These are phyloP conservation scores for Helicocarpus griseus DNA, from an alignment of 2,329 filamentous ascomycete genomes.

Conservation along the genomic window DNA sequence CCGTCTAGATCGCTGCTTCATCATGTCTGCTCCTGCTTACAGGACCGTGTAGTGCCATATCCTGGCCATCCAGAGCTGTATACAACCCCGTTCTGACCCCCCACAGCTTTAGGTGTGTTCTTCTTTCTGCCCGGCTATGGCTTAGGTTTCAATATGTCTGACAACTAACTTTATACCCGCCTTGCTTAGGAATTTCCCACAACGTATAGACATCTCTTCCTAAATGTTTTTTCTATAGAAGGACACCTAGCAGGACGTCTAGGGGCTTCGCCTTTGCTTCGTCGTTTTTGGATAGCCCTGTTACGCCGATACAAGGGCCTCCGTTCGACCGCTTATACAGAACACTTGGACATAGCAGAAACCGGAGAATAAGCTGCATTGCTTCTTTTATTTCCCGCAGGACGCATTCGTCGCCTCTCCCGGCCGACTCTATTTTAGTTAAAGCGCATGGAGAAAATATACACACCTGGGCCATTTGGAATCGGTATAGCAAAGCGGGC, in stretches of 20 bases:
- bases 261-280: neutral
- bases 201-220: neutral
- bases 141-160: neutral
- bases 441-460: conserved; percentile 1
- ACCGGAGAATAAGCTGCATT: neutral
- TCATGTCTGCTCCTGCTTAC: neutral
- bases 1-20: neutral
- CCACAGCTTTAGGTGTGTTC: neutral
- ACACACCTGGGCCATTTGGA: neutral
- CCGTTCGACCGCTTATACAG: neutral
- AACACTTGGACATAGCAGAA: neutral
- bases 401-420: neutral
- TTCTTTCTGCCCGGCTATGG: neutral
- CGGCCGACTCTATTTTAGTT: neutral
- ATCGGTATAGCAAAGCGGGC: neutral
- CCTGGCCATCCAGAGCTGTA: neutral
- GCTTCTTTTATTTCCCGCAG: neutral
- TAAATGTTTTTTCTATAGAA: neutral
- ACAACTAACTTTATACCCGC: neutral
- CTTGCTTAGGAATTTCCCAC: neutral
- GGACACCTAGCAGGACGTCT: neutral
- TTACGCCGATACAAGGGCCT: neutral
- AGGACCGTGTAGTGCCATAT: neutral
- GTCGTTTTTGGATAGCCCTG: neutral
- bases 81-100: neutral